phyloP scores from a whole-genome alignment of 208 protist genomes.

The Lotmaria passim region DNA sequence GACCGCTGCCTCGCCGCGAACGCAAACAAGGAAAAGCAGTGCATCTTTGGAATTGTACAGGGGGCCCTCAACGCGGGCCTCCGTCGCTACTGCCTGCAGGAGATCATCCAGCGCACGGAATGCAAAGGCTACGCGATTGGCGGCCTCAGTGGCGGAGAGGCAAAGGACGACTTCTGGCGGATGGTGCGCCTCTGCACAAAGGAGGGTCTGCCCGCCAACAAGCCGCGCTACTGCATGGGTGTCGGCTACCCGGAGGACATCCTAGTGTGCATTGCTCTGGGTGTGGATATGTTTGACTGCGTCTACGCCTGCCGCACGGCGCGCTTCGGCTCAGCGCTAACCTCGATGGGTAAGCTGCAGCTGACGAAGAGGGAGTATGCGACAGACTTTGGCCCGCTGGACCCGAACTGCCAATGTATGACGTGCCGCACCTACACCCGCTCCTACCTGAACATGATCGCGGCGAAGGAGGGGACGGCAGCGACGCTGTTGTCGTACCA shows the following conservation, averaged over 20 bases:
- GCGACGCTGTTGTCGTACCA: constrained; percentile 97
- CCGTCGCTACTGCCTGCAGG: constrained; percentile 90
- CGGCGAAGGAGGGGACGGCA: constrained; percentile 84
- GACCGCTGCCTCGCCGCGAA: constrained; percentile 98
- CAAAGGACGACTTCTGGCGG: constrained; percentile 97
- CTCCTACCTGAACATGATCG: constrained; percentile 93
- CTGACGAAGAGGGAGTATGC: constrained; percentile 74
- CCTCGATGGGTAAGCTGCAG: constrained; percentile 83
- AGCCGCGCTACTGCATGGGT: constrained; percentile 99
- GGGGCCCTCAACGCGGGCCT: constrained; percentile 93
- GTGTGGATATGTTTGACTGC: constrained; percentile 99
- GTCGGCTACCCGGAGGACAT: constrained; percentile 99
- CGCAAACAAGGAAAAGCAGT: constrained; percentile 90
- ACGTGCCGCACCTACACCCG: constrained; percentile 94
- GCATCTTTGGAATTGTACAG: constrained; percentile 99
- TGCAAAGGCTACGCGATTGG: constrained; percentile 99
- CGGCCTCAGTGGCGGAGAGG: constrained; percentile 98
- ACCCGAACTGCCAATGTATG: constrained; percentile 91
- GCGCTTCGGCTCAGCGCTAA: constrained; percentile 96
- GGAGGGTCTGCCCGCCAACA: constrained; percentile 83
- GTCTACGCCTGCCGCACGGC: constrained; percentile 99
- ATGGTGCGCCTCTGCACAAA: constrained; percentile 93
- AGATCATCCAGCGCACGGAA: constrained; percentile 92
- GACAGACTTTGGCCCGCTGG: constrained; percentile 78
- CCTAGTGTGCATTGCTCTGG: constrained; percentile 97